Evolutionary conservation across 352 stramenopile species (phyloP).

Genomic region (Globisporangium abappressorium): DNA sequence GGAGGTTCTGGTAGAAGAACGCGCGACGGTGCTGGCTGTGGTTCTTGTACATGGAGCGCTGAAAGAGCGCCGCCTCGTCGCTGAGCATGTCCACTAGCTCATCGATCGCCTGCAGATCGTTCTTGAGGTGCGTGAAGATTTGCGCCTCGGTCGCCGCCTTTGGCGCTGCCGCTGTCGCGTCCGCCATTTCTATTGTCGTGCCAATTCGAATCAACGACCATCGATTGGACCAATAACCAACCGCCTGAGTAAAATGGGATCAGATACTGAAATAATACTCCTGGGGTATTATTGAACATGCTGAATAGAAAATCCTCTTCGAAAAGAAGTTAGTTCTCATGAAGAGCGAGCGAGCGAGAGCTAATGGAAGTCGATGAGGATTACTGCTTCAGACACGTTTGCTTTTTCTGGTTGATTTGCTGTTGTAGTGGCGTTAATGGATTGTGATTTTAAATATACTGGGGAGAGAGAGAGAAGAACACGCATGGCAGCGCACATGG

Average conservation of each 20-base stretch:
- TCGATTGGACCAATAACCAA: not conserved
- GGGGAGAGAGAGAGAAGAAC: constrained; percentile 2
- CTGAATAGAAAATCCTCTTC: not conserved
- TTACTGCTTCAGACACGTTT: not conserved
- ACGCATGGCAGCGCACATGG: not conserved
- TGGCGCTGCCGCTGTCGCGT: not conserved
- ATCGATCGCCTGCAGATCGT: constrained; percentile 35
- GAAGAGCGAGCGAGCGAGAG: not conserved
- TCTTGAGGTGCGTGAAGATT: constrained; percentile 34
- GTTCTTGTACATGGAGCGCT: constrained; percentile 87
- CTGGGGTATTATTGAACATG: not conserved
- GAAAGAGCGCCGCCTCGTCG: constrained; percentile 66
- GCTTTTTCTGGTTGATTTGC: not conserved
- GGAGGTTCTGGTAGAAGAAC: constrained; percentile 79
- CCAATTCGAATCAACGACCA: not conserved
- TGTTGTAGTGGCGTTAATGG: not conserved
- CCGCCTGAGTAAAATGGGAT: not conserved
- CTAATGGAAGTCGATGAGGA: not conserved
- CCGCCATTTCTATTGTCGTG: constrained; percentile 12
- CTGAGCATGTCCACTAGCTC: constrained; percentile 34
- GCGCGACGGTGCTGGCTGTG: constrained; percentile 82
- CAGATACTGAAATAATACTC: not conserved
- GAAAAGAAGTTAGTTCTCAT: not conserved
- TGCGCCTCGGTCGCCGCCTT: constrained; percentile 17
- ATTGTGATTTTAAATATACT: constrained; percentile 39